Base-by-base conservation (phyloP, 2,329 filamentous ascomycete species). In the Fusarium tjaetaba region DNA sequence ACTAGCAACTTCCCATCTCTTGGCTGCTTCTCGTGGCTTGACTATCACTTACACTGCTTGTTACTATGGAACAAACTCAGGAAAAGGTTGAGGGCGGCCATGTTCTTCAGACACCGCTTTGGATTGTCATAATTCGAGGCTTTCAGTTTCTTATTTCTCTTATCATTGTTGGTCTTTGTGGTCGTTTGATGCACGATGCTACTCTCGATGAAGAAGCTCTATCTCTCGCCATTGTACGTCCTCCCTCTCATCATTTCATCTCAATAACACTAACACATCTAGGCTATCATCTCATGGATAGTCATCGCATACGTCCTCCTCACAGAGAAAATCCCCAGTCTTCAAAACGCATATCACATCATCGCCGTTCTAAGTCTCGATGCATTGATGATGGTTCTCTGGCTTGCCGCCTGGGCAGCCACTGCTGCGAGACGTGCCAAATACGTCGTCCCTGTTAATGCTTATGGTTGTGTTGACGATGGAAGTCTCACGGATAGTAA, bases 241-340 rank as follows among this genome's bases (percentile, higher is more conserved):
- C 52, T 10, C 22, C 16, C 4, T 61, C 10, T 2, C 11, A 11
- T 4, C 2, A 0, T 9, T 36, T 6, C 4, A 16, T 14, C 7
- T 8, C 16, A 36, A n/a, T 7, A 41, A 3, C 3, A 41, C 58
- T 73, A 14, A 72, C 74, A 68, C 60, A 68, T 43, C 5, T 41
- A 87, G 86, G 77, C 80, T 22, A 59, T 88, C 69, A 80, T 87
- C 71, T 87, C 85, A 30, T 87, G 85, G 85, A 56, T 86, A 38
- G 77, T 83, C 46, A 77, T 86, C 38, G 72, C 77, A 16, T 88
- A 87, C 78, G 74, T 78, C 26, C 56, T 87, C 70, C 70, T 85
- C 6, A 79, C 84, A 26, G 85, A 86, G 65, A 85, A 82, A 61
- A 67, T 84, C 22, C 15, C 78, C 11, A 66, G 75, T 9, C 79